Evolutionary conservation across 1,284 basidiomycete genomes (phyloP), one percentile per base, ranked within the genome.

Genomic region (Schizophyllum commune): DNA sequence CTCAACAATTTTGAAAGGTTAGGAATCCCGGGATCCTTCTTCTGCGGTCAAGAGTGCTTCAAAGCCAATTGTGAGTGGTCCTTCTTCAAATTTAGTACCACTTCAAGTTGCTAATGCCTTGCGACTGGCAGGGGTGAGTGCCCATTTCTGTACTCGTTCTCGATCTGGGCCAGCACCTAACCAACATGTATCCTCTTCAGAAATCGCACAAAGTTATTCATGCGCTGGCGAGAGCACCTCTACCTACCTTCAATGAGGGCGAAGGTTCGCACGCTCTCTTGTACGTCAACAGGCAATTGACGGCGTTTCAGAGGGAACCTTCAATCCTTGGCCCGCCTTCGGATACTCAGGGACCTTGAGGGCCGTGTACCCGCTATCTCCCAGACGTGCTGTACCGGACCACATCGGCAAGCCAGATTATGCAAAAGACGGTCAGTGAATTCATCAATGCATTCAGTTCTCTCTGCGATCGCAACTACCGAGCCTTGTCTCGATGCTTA

Each of bases 31-130:
- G 89, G 89, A 13, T 92, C 89, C 51, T 89, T 88, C 71, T 92
- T 91, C 73, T 92, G 91, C 65, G 83, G 83, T 17, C 91, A 93
- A 69, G 87, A 89, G 60, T 93, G 91, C 74, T 92, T 93, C 80
- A 93, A 92, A 71, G 79, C 83, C 57, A 84, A 81, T 69, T 93
- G 91, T 91, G 72, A 77, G 88, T 77, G 21, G 20, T 32, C 47
- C 61, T 54, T 15, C 27, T 5, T 3, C n/a, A 55, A 61, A 19
- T n/a, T 55, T n/a, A 19, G 8, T 8, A n/a, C 11, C 53, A 15
- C 9, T 3, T 55, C 20, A 2, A 11, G 2, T 11, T 19, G 20
- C 27, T 55, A 13, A 55, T 11, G 53, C 4, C 27, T 61, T 32
- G 27, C 5, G 27, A 27, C 2, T 60, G 57, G 58, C 62, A 84